Conservation (phyloP, 345 rosid species). For the Triadica sebifera region DNA sequence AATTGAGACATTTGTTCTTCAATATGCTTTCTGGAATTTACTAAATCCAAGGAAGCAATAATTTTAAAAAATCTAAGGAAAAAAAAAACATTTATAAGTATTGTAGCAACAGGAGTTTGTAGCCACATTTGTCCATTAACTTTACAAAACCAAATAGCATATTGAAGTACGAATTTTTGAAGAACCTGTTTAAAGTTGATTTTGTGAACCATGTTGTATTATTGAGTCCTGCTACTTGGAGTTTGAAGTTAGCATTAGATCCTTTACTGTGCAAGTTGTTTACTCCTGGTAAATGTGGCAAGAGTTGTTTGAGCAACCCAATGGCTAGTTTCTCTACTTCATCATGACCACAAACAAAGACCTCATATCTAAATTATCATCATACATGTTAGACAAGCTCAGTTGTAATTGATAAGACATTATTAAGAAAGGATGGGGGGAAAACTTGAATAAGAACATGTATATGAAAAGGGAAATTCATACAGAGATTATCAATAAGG, state of each 20-base stretch:
- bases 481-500: background rate
- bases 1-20: slow-evolving; percentile 55
- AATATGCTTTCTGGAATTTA: slow-evolving; percentile 36
- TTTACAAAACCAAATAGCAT: slow-evolving; percentile 3
- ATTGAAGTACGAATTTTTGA: slow-evolving; percentile 1
- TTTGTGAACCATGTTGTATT: slow-evolving; percentile 51
- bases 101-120: background rate
- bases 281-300: slow-evolving; percentile 48
- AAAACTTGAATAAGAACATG: too few species aligned
- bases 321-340: slow-evolving; percentile 44
- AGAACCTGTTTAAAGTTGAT: slow-evolving; percentile 52
- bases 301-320: slow-evolving; percentile 46
- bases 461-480: background rate
- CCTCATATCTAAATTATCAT: slow-evolving; percentile 44
- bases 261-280: slow-evolving; percentile 38
- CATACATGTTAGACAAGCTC: background rate
- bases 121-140: background rate
- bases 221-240: slow-evolving; percentile 31
- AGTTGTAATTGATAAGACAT: background rate
- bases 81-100: background rate
- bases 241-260: slow-evolving; percentile 43
- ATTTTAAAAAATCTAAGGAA: slow-evolving; percentile 43
- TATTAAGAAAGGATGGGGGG: too few species aligned
- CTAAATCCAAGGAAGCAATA: slow-evolving; percentile 42
- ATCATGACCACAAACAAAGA: slow-evolving; percentile 36